Conservation (phyloP, 2,329 filamentous ascomycete genomes). For the Coniochaeta sp. region DNA sequence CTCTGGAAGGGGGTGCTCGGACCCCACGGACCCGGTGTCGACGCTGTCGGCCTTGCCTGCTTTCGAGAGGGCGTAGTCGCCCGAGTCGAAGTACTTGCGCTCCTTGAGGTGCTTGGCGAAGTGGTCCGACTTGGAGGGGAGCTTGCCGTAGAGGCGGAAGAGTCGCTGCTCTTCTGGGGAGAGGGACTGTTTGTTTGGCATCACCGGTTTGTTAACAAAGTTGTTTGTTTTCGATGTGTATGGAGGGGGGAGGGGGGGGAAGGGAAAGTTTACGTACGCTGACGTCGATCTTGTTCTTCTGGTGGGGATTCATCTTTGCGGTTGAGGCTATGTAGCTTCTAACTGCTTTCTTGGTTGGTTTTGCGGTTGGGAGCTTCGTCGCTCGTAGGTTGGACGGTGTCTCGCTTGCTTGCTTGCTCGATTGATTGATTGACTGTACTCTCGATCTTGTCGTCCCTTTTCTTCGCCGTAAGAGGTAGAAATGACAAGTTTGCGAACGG, state of each 20-base stretch:
- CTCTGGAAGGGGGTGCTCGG: constrained; percentile 88
- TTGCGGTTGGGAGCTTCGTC: too few relatives aligned
- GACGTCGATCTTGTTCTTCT: constrained; percentile 98
- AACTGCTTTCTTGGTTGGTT: too few relatives aligned
- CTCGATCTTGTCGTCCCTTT: background rate
- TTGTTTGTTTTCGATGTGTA: constrained; percentile 2
- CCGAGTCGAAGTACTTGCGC: constrained; percentile 97
- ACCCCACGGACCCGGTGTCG: constrained; percentile 88
- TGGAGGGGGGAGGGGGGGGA: background rate
- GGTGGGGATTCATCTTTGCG: constrained; percentile 76
- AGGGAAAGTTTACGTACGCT: constrained; percentile 57
- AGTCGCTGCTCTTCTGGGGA: constrained; percentile 92
- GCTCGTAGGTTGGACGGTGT: background rate
- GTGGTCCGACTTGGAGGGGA: constrained; percentile 91
- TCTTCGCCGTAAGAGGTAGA: too few relatives aligned
- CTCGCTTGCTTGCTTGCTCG: background rate
- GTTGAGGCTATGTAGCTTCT: too few relatives aligned
- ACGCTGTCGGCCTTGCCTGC: constrained; percentile 93
- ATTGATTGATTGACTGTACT: background rate
- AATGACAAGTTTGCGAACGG: background rate
- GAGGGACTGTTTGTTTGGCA: constrained; percentile 83
- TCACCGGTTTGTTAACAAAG: background rate
- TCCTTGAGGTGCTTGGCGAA: constrained; percentile 99
- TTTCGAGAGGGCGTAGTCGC: constrained; percentile 94
- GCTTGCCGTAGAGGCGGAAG: constrained; percentile 95